Evolutionary conservation across 441 rosid genomes (phyloP), one percentile per base, ranked within the genome.

Genomic region (Jatropha multifida): DNA sequence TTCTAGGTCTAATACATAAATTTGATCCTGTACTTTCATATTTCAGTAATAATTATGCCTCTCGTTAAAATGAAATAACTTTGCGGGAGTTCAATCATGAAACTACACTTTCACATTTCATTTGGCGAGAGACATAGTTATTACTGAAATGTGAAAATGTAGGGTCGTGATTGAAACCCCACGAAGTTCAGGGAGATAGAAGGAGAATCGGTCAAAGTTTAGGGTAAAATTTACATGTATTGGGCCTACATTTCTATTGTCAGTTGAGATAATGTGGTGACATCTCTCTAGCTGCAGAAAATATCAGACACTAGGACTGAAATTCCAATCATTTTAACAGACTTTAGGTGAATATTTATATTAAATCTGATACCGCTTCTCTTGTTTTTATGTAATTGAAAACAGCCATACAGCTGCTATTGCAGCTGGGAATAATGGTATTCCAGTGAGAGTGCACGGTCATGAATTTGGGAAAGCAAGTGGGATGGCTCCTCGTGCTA

Each of bases 401-500:
- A 51, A 66, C 88, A 96, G 99, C 88, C 99, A 96, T 74, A 94
- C 94, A 62, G 99, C 99, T 75, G 92, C 98, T 69, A 96, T 94
- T 75, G 99, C 99, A 62, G 99, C 99, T 38, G 99, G 99, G 78
- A 94, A 94, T 79, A 94, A 94, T 86, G 99, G 99, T 67, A 89
- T 94, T 78, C 97, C 97, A 4, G 96, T 96, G 85, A 91, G 91
- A 85, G 76, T 92, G 82, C 87, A 88, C 26, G 99, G 99, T 72
- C 86, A 94, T 85, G 98, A 96, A 75, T 96, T 92, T 81, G 99
- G 99, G 62, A 96, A 86, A 89, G 99, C 99, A 26, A 96, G 99
- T 32, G 99, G 99, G 58, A 96, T 96, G 99, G 99, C 99, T 81
- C 99, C 98, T 69, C 96, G 99, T 81, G 97, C 99, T 65, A 91